Base-by-base conservation (phyloP, 2,329 filamentous ascomycete species). In the Phialophora expanda region DNA sequence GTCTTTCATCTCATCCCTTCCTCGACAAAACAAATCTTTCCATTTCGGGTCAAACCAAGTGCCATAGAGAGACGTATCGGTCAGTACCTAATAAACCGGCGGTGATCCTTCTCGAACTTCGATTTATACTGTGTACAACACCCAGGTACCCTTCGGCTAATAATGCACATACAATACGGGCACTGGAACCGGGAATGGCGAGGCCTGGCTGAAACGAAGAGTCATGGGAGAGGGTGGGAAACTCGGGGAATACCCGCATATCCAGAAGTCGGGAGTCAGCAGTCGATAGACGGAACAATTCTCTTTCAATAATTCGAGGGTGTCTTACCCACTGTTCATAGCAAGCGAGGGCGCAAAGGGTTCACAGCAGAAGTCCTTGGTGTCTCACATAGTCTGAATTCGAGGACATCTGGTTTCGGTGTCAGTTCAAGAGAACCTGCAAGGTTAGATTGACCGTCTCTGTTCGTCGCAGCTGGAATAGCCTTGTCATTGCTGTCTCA, bases 321-420 rank as follows among this genome's bases (percentile, higher is more conserved):
- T 26, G 48, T 22, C 20, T 26, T 51, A 5, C 48, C 20, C 24
- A 17, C 38, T 66, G 58, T 62, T 56, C 51, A 65, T 61, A 65
- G 62, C 62, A 65, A 65, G 62, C 62, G 56, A 65, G 28, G 62
- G 62, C 62, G 62, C 22, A 51, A 50, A n/a, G 5, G 38, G 38
- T n/a, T 44, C 38, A n/a, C 24, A 44, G 38, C 38, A 8, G 14
- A n/a, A n/a, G 17, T n/a, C 17, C 38, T n/a, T n/a, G 14, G 17
- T 44, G 38, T 44, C 14, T 44, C 14, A n/a, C 38, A n/a, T 17
- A n/a, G 38, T n/a, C 38, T 44, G 17, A 44, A 44, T n/a, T 8
- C 38, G 6, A n/a, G 38, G 38, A 44, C 17, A n/a, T 44, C 20
- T n/a, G 2, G 17, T 44, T n/a, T 44, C 17, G 14, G 38, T n/a